Percentiles rank a stretch among this genome's conserved stretches.
Conservation (phyloP, 2,329 filamentous ascomycete species). For the Beauveria sp. region DNA sequence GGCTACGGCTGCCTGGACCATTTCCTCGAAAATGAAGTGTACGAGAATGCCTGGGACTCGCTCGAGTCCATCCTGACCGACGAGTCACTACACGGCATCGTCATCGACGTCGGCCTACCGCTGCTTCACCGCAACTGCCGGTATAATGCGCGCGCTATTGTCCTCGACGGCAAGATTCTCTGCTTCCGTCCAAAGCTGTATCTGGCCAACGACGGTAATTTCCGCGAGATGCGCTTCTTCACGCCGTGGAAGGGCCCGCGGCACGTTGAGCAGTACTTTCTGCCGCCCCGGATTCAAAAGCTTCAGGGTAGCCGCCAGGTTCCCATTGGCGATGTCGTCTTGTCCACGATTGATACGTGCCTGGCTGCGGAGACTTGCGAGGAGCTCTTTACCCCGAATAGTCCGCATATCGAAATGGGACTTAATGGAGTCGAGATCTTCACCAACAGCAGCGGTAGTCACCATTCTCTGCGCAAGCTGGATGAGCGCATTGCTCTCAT, state of each 20-base stretch:
- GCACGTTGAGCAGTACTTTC: conserved; percentile 29
- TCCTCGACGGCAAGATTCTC: conserved; percentile 22
- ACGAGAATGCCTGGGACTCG: conserved; percentile 25
- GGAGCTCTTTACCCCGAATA: conserved; percentile 25
- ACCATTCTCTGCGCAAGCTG: conserved; percentile 55
- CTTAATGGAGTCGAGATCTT: conserved; percentile 66
- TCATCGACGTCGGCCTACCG: conserved; percentile 25
- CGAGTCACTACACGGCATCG: conserved; percentile 20
- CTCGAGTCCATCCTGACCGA: conserved; percentile 26
- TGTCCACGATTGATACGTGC: conserved; percentile 32
- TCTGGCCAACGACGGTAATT: conserved; percentile 30
- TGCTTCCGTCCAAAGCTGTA: conserved; percentile 17
- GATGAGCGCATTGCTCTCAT: conserved; percentile 58
- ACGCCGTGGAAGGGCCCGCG: conserved; percentile 31
- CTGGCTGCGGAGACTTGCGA: conserved; percentile 35
- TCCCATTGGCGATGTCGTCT: conserved; percentile 33
- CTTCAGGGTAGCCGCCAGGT: conserved; percentile 27
- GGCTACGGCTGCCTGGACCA: conserved; percentile 27
- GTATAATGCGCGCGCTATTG: conserved; percentile 31
- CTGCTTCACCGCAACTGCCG: conserved; percentile 25
- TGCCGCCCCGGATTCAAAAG: conserved; percentile 24
- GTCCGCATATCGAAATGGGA: conserved; percentile 49
- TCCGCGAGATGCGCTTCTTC: conserved; percentile 33
- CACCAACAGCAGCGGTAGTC: conserved; percentile 61
- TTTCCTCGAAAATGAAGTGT: conserved; percentile 26